phyloP scores from a whole-genome alignment of 805 yeast genomes.

The Suhomyces kilbournensis region DNA sequence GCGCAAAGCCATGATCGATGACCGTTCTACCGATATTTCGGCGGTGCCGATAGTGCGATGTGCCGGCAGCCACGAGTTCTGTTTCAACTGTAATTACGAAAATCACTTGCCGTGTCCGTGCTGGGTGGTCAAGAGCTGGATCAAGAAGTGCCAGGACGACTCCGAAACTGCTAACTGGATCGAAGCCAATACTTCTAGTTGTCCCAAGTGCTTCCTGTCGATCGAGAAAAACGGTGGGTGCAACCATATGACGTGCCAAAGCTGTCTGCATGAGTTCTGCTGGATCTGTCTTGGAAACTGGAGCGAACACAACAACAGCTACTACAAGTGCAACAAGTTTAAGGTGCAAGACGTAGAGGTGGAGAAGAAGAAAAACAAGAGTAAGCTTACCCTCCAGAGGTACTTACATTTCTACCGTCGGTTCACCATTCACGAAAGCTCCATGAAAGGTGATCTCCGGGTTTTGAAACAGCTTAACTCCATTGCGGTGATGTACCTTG shows the following conservation, averaged over 20 bases:
- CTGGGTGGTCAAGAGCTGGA: slow-evolving; percentile 64
- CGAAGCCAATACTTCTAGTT: slow-evolving; percentile 73
- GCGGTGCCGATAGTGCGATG: slow-evolving; percentile 71
- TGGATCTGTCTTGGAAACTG: slow-evolving; percentile 88
- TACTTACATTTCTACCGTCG: slow-evolving; percentile 75
- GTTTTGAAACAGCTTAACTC: slow-evolving; percentile 62
- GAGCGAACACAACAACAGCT: slow-evolving; percentile 61
- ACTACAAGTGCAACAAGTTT: slow-evolving; percentile 65
- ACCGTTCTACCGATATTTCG: slow-evolving; percentile 9
- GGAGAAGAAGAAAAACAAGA: slow-evolving; percentile 39
- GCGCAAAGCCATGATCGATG: slow-evolving; percentile 1
- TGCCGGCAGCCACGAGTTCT: slow-evolving; percentile 63
- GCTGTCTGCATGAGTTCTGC: slow-evolving; percentile 79
- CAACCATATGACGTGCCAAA: slow-evolving; percentile 89
- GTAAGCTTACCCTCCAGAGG: slow-evolving; percentile 52
- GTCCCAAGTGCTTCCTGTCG: slow-evolving; percentile 75
- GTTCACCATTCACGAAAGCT: slow-evolving; percentile 71
- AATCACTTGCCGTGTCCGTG: slow-evolving; percentile 89
- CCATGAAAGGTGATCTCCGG: slow-evolving; percentile 67
- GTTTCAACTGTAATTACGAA: slow-evolving; percentile 71
- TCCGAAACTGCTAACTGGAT: slow-evolving; percentile 89
- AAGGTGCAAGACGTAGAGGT: slow-evolving; percentile 31
- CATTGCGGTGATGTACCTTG: slow-evolving; percentile 64
- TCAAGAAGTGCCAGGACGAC: slow-evolving; percentile 76
- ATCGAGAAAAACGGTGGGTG: slow-evolving; percentile 97